phyloP scores from a whole-genome alignment of 2,329 filamentous ascomycete species.

The Diaporthe capsici region DNA sequence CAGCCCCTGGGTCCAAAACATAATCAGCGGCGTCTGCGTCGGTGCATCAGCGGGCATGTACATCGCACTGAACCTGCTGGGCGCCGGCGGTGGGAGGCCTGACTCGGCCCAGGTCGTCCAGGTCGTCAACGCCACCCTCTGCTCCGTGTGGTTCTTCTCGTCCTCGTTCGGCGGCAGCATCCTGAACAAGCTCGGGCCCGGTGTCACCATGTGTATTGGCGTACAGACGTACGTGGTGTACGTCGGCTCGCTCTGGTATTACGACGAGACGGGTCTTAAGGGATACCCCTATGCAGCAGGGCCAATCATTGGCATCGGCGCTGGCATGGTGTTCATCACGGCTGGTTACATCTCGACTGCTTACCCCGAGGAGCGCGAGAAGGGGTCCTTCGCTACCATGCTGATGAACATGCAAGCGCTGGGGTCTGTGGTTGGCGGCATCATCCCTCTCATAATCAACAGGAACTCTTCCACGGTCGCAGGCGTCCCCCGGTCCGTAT shows the following conservation, averaged over 20 bases:
- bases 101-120: conserved; percentile 47
- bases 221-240: conserved; percentile 28
- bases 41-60: conserved; percentile 24
- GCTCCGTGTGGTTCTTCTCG: conserved; percentile 49
- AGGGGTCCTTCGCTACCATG: conserved; percentile 49
- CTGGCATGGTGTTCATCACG: conserved; percentile 50
- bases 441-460: conserved; percentile 49
- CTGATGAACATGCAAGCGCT: conserved; percentile 49
- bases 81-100: conserved; percentile 48
- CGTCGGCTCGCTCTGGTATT: conserved; percentile 35
- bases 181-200: conserved; percentile 48
- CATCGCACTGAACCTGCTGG: conserved; percentile 42
- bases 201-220: conserved; percentile 40
- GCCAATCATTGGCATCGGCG: conserved; percentile 47
- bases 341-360: conserved; percentile 51
- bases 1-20: conserved; percentile 13
- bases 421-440: conserved; percentile 48
- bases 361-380: conserved; percentile 52
- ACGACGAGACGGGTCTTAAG: conserved; percentile 20
- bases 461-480: conserved; percentile 41
- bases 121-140: conserved; percentile 48
- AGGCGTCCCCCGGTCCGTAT: conserved; percentile 15
- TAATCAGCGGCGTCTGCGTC: conserved; percentile 25
- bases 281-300: conserved; percentile 9
- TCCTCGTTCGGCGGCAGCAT: conserved; percentile 47